Evolutionary conservation across 495 filamentous ascomycete genomes (phyloP), one percentile per base, ranked within the genome.

Genomic region (Aspergillus funiculosus): DNA sequence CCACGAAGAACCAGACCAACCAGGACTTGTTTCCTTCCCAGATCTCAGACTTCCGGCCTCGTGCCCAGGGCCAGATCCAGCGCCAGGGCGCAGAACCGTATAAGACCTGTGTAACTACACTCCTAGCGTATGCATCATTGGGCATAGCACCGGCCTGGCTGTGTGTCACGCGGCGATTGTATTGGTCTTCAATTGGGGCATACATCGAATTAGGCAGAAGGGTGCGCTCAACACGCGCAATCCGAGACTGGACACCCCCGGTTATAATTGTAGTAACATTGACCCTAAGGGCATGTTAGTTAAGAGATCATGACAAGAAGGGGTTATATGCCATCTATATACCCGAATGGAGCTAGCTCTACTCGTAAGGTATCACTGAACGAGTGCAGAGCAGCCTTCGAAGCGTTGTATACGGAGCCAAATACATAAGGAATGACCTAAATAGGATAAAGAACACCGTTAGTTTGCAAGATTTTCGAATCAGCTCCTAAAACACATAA

Each of bases 301-400:
- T 32, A 20, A 34, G 8, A 13, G 19, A 9, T 4, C 3, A 20
- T 11, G 4, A 25, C 21, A 19, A 30, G 27, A 5, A 44, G 11
- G n/a, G 24, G 26, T 6, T 35, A 5, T 11, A n/a, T n/a, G n/a
- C n/a, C n/a, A n/a, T 37, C 34, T 13, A 51, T 62, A 18, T 61
- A 73, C 69, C 64, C 69, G 35, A 68, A 69, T 5, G 69, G 71
- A 34, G 63, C 71, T 13, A 72, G 48, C 48, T 74, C 82, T 7
- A 84, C 66, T 9, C 80, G 69, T 29, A 86, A 57, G 1, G 79
- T 78, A 27, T 83, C 72, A 51, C 67, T 75, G 48, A 79, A 81
- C 2, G 72, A 67, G 46, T 81, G 78, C 38, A 83, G 50, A 5
- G 82, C 82, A 1, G 79, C 79, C 62, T 85, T 85, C 26, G 73